These are phyloP conservation scores for Diaporthe ampelina DNA, from an alignment of 2,329 filamentous ascomycete genomes.

Conservation along the genomic window DNA sequence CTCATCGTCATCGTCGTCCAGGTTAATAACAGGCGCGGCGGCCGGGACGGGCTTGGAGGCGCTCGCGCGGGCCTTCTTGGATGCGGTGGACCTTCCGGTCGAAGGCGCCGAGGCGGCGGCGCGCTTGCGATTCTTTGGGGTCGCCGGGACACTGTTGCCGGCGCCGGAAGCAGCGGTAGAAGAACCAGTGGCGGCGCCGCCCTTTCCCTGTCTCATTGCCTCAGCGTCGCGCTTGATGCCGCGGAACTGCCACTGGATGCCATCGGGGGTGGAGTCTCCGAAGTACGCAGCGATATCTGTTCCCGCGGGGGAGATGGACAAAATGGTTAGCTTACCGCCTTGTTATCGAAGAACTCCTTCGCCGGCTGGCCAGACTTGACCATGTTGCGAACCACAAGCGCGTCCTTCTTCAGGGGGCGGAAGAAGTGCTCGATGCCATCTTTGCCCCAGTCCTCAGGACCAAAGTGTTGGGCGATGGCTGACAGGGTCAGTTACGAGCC, in stretches of 20 bases:
- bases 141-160: slow-evolving; percentile 8
- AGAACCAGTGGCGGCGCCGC: background rate
- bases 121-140: slow-evolving; percentile 38
- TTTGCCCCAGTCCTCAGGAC: slow-evolving; percentile 61
- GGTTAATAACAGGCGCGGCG: background rate
- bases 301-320: slow-evolving; percentile 25
- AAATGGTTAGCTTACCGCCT: slow-evolving; percentile 38
- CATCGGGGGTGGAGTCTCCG: slow-evolving; percentile 69
- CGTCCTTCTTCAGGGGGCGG: slow-evolving; percentile 60
- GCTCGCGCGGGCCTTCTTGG: slow-evolving; percentile 35
- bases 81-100: slow-evolving; percentile 34
- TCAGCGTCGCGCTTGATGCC: slow-evolving; percentile 67
- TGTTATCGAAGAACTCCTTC: slow-evolving; percentile 54
- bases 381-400: slow-evolving; percentile 54
- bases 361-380: slow-evolving; percentile 56
- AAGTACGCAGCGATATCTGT: slow-evolving; percentile 72
- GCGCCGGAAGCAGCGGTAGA: background rate
- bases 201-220: slow-evolving; percentile 52
- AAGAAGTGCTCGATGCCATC: slow-evolving; percentile 66
- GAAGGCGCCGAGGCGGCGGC: slow-evolving; percentile 32
- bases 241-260: slow-evolving; percentile 74
- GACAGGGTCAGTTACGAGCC: slow-evolving; percentile 45
- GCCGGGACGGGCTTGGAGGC: background rate
- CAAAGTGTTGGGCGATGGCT: slow-evolving; percentile 64
- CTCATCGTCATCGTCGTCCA: slow-evolving; percentile 17